phyloP scores from a whole-genome alignment of 2,329 filamentous ascomycete species.

The Phialocephala subalpina region DNA sequence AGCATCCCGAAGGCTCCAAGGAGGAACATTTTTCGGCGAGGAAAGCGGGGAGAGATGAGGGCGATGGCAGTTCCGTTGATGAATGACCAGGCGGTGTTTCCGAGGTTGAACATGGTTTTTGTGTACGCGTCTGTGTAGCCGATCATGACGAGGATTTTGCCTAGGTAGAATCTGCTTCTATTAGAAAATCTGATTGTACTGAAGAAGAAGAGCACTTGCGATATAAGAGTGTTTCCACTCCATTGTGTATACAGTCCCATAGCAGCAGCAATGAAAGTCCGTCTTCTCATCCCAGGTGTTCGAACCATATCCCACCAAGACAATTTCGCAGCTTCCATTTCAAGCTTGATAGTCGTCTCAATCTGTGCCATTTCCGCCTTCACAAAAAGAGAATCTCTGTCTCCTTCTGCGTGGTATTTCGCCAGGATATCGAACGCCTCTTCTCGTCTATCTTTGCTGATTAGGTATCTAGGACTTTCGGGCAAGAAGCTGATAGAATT shows the following conservation, averaged over 20 bases:
- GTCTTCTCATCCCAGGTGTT: slow-evolving; percentile 57
- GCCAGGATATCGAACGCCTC: slow-evolving; percentile 62
- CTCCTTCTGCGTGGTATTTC: slow-evolving; percentile 60
- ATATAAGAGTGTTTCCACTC: slow-evolving; percentile 55
- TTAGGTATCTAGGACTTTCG: slow-evolving; percentile 64
- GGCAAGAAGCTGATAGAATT: slow-evolving; percentile 51
- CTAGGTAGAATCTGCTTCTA: slow-evolving; percentile 48
- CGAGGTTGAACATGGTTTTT: slow-evolving; percentile 47
- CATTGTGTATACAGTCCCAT: slow-evolving; percentile 63
- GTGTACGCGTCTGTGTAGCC: slow-evolving; percentile 50
- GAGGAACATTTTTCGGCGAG: slow-evolving; percentile 58
- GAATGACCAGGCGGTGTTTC: slow-evolving; percentile 51
- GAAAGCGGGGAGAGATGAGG: slow-evolving; percentile 52
- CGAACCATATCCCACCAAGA: slow-evolving; percentile 62
- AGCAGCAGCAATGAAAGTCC: slow-evolving; percentile 56
- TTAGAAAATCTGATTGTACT: neutral
- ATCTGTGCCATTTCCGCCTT: slow-evolving; percentile 69
- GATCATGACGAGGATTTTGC: slow-evolving; percentile 56
- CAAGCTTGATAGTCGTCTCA: slow-evolving; percentile 60
- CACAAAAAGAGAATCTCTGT: slow-evolving; percentile 59
- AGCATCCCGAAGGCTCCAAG: slow-evolving; percentile 62
- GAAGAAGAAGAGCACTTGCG: slow-evolving; percentile 19
- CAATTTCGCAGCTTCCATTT: slow-evolving; percentile 60
- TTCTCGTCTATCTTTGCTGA: slow-evolving; percentile 64
- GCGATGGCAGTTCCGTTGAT: slow-evolving; percentile 53